Evolutionary conservation across 2,329 filamentous ascomycete genomes (phyloP).

Genomic region (Aureobasidium lini): DNA sequence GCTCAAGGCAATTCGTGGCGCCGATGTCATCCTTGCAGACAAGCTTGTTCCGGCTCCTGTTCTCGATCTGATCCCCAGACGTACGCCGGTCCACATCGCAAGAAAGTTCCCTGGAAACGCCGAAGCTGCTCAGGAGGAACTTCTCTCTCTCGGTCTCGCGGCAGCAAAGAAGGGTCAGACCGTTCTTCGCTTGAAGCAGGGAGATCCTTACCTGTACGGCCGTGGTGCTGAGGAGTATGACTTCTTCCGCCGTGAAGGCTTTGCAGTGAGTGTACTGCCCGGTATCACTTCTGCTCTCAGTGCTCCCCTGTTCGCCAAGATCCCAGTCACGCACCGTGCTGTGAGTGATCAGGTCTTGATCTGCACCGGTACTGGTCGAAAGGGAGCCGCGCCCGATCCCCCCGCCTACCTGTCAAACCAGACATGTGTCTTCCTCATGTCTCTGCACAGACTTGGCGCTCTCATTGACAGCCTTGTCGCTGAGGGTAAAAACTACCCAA

Average conservation of each 20-base stretch:
- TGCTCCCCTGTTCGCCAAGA: slow-evolving; percentile 79
- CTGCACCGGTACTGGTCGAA: slow-evolving; percentile 93
- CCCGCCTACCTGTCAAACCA: slow-evolving; percentile 68
- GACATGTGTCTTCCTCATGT: slow-evolving; percentile 93
- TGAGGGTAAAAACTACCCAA: slow-evolving; percentile 54
- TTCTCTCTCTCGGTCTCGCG: slow-evolving; percentile 68
- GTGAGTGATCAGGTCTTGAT: slow-evolving; percentile 89
- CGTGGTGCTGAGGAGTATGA: slow-evolving; percentile 87
- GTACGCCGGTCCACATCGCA: slow-evolving; percentile 83
- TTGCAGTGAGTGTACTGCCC: slow-evolving; percentile 63
- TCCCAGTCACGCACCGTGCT: slow-evolving; percentile 81
- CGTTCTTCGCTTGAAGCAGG: slow-evolving; percentile 88
- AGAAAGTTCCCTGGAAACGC: slow-evolving; percentile 98
- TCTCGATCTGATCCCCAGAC: slow-evolving; percentile 79
- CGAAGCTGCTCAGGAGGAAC: slow-evolving; percentile 84
- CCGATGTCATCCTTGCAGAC: slow-evolving; percentile 75
- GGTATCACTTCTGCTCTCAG: slow-evolving; percentile 84
- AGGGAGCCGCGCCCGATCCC: slow-evolving; percentile 73
- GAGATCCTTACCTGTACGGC: slow-evolving; percentile 93
- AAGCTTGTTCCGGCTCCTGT: slow-evolving; percentile 81
- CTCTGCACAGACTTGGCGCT: slow-evolving; percentile 71
- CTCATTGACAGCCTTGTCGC: slow-evolving; percentile 64
- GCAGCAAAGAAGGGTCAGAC: slow-evolving; percentile 63
- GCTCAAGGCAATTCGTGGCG: slow-evolving; percentile 64
- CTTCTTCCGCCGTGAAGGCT: slow-evolving; percentile 69